Percentiles rank a stretch among this genome's conserved stretches.
These are phyloP conservation scores for Salicornia ramosissima DNA, from an alignment of 148 eudicot genomes.

Conservation along the genomic window DNA sequence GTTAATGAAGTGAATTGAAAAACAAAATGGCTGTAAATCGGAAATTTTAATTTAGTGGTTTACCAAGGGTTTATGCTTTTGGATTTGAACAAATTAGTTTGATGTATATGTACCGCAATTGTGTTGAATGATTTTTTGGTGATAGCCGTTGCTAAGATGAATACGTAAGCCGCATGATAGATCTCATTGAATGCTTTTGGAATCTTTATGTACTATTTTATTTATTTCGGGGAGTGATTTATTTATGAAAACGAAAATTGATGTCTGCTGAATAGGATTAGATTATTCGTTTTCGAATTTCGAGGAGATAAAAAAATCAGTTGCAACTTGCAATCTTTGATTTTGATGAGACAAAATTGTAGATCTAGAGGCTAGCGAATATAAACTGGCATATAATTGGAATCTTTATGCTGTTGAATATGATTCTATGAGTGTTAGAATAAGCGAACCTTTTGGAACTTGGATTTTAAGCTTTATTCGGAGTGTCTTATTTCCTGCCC, in stretches of 20 bases:
- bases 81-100: not conserved
- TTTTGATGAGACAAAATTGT: not conserved
- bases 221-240: not conserved
- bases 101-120: not conserved
- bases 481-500: too few species aligned
- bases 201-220: not conserved
- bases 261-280: not conserved
- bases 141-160: not conserved
- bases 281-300: not conserved
- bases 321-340: not conserved
- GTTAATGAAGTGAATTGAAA: not conserved
- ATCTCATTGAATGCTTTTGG: not conserved
- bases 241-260: not conserved
- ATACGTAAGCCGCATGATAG: not conserved
- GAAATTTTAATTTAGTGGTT: not conserved
- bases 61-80: too few species aligned
- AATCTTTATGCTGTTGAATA: conserved; percentile 3
- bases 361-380: not conserved
- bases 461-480: not conserved
- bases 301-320: not conserved
- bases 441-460: not conserved
- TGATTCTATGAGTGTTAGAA: conserved; percentile 11
- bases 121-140: not conserved
- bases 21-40: not conserved
- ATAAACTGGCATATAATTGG: not conserved